Base-by-base conservation (phyloP, 768 basidiomycete species). In the Auricularia auricula-judae region DNA sequence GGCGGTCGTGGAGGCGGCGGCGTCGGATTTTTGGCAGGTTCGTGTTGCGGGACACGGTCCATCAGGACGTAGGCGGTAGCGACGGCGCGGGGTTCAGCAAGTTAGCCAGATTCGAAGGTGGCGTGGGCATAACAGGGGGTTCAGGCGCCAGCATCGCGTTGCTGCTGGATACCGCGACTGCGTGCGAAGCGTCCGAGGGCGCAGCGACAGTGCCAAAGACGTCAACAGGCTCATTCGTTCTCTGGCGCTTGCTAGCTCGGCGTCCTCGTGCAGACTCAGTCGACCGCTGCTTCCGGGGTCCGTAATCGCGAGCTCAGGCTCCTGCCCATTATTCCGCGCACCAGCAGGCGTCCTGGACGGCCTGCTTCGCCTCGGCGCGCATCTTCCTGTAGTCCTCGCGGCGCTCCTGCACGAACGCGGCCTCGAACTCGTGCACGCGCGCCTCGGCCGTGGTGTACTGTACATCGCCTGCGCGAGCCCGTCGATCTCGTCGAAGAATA, bases 401-500 rank as follows among this genome's bases (percentile, higher is more conserved):
- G 68, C 89, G 79, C 75, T 98, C 96, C 35, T 86, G 65, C 62
- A 79, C 78, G 73, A 97, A 88, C 63, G 83, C 80, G 0, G 82
- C 80, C 70, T 96, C 94, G 69, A 94, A 92, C n/a, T 91, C 89
- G 69, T 89, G 84, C 64, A 93, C 84, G 77, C 90, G 87, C 67
- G 94, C 88, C 71, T 97, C 81, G 1, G 91, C 81, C 18, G 91
- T 88, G 29, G 86, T 92, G 67, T 29, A 29, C 29, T 29, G 29
- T 86, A 84, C 92, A 99, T 92, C 44, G 91, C 88, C 66, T 92
- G 88, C 0, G 97, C 97, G 21, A 99, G 85, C 67, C 96, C 97
- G 72, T 99, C 97, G 69, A 99, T 98, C 77, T 99, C 97, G 72
- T 99, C 97, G 73, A 99, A 98, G 79, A 98, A 99, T 71, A 99